A percentile compares a stretch with the other conserved stretches of the same genome.
Evolutionary conservation across 768 basidiomycete species (phyloP).

Genomic region (Lyophyllum atratum): DNA sequence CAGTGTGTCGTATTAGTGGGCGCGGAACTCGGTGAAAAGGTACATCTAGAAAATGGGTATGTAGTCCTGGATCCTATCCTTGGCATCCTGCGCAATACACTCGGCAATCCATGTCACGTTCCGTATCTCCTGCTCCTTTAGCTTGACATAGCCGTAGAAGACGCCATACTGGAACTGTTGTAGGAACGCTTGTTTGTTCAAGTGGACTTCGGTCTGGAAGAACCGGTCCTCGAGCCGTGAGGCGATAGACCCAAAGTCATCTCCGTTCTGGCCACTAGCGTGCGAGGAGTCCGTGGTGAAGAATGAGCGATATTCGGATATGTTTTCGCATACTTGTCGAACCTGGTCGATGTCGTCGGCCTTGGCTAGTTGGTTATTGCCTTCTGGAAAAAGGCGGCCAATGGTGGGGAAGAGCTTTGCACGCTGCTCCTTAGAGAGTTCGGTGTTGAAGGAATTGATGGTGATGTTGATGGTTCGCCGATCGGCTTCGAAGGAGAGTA

Average conservation of each 20-base stretch:
- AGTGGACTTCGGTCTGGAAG: slow-evolving; percentile 89
- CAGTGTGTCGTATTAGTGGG: not conserved
- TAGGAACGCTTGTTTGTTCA: slow-evolving; percentile 94
- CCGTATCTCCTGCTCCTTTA: slow-evolving; percentile 90
- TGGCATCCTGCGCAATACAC: slow-evolving; percentile 96
- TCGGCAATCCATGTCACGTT: slow-evolving; percentile 95
- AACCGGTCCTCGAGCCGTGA: slow-evolving; percentile 89
- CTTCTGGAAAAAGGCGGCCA: slow-evolving; percentile 92
- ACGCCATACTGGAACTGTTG: slow-evolving; percentile 96
- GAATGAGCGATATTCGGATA: slow-evolving; percentile 90
- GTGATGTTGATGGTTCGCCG: slow-evolving; percentile 97
- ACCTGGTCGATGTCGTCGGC: slow-evolving; percentile 97
- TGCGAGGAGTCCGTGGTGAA: slow-evolving; percentile 60
- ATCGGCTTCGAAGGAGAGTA: slow-evolving; percentile 96
- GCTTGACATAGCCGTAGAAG: slow-evolving; percentile 89
- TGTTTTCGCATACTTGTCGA: slow-evolving; percentile 79
- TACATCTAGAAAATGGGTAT: slow-evolving; percentile 80
- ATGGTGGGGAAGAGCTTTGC: slow-evolving; percentile 93
- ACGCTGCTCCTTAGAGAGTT: slow-evolving; percentile 92
- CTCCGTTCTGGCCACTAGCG: slow-evolving; percentile 35
- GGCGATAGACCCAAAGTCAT: slow-evolving; percentile 47
- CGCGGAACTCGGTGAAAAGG: not conserved
- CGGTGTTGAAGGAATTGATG: slow-evolving; percentile 97
- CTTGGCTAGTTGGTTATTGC: slow-evolving; percentile 90
- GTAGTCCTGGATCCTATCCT: slow-evolving; percentile 93